Conservation (phyloP, 345 rosid genomes). For the Mercurialis annua region DNA sequence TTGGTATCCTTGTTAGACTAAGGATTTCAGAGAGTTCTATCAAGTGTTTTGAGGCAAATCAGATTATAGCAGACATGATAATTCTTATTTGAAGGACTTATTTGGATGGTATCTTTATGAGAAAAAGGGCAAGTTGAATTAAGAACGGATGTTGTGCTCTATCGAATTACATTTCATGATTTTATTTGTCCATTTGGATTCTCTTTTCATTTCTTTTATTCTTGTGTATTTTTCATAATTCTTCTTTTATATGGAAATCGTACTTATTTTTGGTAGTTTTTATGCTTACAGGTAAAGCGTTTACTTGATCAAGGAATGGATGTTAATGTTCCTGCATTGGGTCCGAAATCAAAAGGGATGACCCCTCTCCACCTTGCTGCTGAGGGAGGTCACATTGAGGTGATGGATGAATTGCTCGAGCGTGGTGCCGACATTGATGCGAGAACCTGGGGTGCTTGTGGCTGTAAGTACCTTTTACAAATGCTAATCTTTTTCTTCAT, state of each 20-base stretch:
- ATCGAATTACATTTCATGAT: not conserved
- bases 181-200: too few relatives aligned
- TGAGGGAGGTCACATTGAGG: slow-evolving; percentile 84
- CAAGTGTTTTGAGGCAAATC: not conserved
- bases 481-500: not conserved
- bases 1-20: too few relatives aligned
- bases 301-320: slow-evolving; percentile 80
- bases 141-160: not conserved
- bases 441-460: slow-evolving; percentile 88
- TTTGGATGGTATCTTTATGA: not conserved
- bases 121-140: not conserved
- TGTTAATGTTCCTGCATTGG: slow-evolving; percentile 81
- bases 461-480: slow-evolving; percentile 44
- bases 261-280: too few relatives aligned
- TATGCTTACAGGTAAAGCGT: slow-evolving; percentile 50
- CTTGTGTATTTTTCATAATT: not conserved
- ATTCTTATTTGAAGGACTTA: too few relatives aligned
- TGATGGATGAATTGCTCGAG: slow-evolving; percentile 89
- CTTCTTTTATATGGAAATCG: not conserved
- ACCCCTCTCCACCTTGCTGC: slow-evolving; percentile 98
- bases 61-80: too few relatives aligned
- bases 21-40: too few relatives aligned
- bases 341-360: slow-evolving; percentile 84
- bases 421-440: slow-evolving; percentile 96
- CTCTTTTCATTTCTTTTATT: not conserved